phyloP scores from a whole-genome alignment of 2,329 filamentous ascomycete species.

The Aspergillus tubingensis region DNA sequence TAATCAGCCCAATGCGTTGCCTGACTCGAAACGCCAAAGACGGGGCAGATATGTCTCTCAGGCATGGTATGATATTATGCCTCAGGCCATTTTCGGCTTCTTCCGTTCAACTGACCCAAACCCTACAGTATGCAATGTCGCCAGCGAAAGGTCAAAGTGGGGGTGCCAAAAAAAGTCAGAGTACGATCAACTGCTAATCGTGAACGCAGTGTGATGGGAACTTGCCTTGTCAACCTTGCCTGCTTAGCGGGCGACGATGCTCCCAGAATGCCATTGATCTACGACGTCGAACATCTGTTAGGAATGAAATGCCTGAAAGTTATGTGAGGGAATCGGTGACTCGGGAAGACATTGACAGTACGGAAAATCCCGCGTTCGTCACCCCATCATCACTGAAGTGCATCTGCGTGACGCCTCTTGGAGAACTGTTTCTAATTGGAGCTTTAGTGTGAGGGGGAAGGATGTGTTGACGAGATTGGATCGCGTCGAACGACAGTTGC shows the following conservation, averaged over 20 bases:
- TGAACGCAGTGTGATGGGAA: conserved; percentile 22
- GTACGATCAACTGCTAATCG: background rate
- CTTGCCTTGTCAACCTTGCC: conserved; percentile 21
- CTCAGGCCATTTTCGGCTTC: background rate
- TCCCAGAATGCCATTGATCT: conserved; percentile 11
- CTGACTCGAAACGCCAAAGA: conserved; percentile 13
- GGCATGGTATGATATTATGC: conserved; percentile 21
- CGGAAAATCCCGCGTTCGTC: background rate
- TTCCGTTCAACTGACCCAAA: background rate
- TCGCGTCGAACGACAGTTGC: background rate
- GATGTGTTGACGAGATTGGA: background rate
- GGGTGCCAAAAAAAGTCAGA: background rate
- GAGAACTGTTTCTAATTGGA: background rate
- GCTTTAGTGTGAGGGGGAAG: background rate
- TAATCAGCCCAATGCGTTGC: background rate
- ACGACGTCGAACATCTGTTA: conserved; percentile 5
- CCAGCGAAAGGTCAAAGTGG: conserved; percentile 25
- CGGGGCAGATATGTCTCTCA: conserved; percentile 24
- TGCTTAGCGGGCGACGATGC: conserved; percentile 11
- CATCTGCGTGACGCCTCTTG: background rate
- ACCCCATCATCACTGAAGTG: background rate
- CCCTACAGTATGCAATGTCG: conserved; percentile 19
- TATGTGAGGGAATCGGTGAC: too few relatives aligned
- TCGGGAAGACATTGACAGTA: background rate
- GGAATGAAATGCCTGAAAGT: background rate